Evolutionary conservation across 805 yeast species (phyloP).

Genomic region (Saturnispora sekii): DNA sequence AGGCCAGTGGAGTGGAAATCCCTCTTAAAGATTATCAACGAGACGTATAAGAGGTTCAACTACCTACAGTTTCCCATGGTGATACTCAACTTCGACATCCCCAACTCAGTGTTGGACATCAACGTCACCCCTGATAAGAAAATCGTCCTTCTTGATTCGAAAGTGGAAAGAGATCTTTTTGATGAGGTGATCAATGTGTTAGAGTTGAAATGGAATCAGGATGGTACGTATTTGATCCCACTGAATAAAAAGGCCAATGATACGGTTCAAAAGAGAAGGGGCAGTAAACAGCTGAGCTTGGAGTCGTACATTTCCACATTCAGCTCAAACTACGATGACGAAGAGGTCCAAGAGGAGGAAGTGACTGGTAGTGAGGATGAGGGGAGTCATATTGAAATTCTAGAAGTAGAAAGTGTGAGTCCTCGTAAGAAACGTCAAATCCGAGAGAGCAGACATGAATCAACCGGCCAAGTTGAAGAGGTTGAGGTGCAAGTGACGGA

Average conservation of each 20-base stretch:
- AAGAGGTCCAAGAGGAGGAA: slow-evolving; percentile 5
- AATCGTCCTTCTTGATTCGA: slow-evolving; percentile 51
- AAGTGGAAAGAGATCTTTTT: slow-evolving; percentile 43
- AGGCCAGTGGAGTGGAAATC: slow-evolving; percentile 61
- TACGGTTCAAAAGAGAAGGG: slow-evolving; percentile 2
- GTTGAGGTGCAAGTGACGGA: not conserved
- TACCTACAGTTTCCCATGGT: slow-evolving; percentile 65
- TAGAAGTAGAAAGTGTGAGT: not conserved
- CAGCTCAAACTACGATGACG: slow-evolving; percentile 4
- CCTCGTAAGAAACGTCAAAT: not conserved
- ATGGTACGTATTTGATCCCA: slow-evolving; percentile 11
- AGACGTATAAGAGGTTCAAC: slow-evolving; percentile 63
- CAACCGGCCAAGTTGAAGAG: not conserved
- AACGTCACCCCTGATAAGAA: slow-evolving; percentile 92
- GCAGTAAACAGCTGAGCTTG: slow-evolving; percentile 5
- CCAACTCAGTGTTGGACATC: slow-evolving; percentile 53
- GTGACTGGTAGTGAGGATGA: not conserved
- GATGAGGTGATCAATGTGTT: slow-evolving; percentile 48
- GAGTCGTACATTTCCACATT: slow-evolving; percentile 7
- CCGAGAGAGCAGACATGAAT: too few relatives aligned
- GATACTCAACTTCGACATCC: slow-evolving; percentile 48
- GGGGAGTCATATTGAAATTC: not conserved
- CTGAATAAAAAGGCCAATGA: slow-evolving; percentile 5
- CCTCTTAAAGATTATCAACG: slow-evolving; percentile 54
- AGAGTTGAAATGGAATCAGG: slow-evolving; percentile 30